A percentile compares a stretch with the other conserved stretches of the same genome.
Evolutionary conservation across 345 rosid genomes (phyloP).

Genomic region (Brassica juncea): DNA sequence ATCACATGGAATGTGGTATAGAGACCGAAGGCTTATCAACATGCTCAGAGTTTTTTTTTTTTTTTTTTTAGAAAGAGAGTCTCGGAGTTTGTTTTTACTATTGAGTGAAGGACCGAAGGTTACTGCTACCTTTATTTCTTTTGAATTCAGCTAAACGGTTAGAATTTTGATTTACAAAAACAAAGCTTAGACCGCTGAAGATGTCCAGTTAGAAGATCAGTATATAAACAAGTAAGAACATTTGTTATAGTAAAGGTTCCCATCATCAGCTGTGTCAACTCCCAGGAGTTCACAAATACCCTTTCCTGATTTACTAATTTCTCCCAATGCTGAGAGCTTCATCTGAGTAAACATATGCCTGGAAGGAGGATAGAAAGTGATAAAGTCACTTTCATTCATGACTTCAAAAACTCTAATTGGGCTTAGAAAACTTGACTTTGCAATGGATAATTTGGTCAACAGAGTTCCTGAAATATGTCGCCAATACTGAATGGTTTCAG

Average conservation of each 20-base stretch:
- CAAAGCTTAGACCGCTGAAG: background rate
- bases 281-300: background rate
- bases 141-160: too few species aligned
- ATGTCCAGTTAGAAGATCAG: background rate
- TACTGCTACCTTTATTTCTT: background rate
- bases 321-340: constrained; percentile 97
- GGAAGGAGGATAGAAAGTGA: background rate
- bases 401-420: background rate
- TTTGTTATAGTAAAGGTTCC: background rate
- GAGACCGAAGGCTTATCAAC: too few species aligned
- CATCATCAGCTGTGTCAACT: background rate
- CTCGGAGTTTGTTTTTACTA: background rate
- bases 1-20: too few species aligned
- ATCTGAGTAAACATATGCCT: constrained; percentile 87
- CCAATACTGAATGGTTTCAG: too few species aligned
- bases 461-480: constrained; percentile 2
- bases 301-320: constrained; percentile 32
- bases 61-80: too few species aligned
- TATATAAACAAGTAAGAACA: background rate
- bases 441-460: background rate
- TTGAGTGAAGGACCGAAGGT: background rate
- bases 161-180: too few species aligned
- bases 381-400: background rate
- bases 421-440: background rate
- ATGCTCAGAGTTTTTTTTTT: too few species aligned